A percentile compares a stretch with the other conserved stretches of the same genome.
Evolutionary conservation across 2,329 filamentous ascomycete species (phyloP).

Genomic region (Allantophomopsis cytisporea): DNA sequence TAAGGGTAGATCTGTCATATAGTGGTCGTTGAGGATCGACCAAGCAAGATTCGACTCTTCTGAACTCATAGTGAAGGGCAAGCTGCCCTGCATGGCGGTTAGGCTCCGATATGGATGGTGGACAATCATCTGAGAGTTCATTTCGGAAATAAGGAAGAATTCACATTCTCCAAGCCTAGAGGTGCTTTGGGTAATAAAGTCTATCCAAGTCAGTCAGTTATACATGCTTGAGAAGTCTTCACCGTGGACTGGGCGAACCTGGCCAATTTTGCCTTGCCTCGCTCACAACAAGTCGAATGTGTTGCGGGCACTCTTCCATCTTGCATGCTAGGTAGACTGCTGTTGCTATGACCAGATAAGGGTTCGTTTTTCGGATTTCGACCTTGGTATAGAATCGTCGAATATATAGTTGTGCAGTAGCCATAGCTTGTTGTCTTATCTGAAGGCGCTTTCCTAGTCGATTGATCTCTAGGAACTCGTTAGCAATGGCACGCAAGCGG

Average conservation of each 20-base stretch:
- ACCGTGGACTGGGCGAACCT: conserved; percentile 25
- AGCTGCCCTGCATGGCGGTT: conserved; percentile 40
- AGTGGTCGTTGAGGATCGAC: conserved; percentile 63
- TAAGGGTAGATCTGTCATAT: conserved; percentile 56
- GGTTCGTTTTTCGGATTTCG: conserved; percentile 84
- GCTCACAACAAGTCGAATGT: conserved; percentile 79
- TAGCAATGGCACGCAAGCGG: not conserved
- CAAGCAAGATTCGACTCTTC: conserved; percentile 54
- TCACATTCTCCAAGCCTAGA: conserved; percentile 63
- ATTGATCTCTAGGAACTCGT: conserved; percentile 48
- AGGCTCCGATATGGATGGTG: conserved; percentile 62
- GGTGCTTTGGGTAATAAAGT: conserved; percentile 49
- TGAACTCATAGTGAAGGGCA: conserved; percentile 37
- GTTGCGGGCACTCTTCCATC: conserved; percentile 94
- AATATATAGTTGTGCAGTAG: conserved; percentile 89
- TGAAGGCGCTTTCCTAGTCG: conserved; percentile 75
- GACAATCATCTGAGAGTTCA: conserved; percentile 61
- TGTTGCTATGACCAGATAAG: conserved; percentile 85
- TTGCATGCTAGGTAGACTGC: conserved; percentile 93
- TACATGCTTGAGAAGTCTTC: not conserved
- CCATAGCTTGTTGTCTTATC: conserved; percentile 81
- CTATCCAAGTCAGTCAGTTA: conserved; percentile 19
- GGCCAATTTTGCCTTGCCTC: conserved; percentile 82
- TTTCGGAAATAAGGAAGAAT: conserved; percentile 60
- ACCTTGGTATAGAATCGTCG: conserved; percentile 88